Conservation (phyloP, 192 early-diverging fungal genomes). For the Coemansia sp. region DNA sequence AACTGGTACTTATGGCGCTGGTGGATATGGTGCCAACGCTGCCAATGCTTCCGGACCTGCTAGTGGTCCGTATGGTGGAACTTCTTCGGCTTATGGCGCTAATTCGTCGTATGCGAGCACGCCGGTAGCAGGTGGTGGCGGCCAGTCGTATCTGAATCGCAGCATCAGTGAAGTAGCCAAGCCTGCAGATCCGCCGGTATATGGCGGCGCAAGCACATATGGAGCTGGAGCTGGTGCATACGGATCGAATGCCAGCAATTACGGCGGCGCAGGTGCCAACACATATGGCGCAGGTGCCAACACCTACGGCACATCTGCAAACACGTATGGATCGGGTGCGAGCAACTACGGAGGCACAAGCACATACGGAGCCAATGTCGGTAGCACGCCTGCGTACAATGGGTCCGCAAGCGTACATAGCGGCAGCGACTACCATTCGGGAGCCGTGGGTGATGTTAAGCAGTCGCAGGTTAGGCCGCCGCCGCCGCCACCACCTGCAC, state of each 20-base stretch:
- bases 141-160: conserved; percentile 38
- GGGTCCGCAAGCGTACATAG: conserved; percentile 9
- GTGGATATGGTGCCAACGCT: conserved; percentile 3
- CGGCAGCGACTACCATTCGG: conserved; percentile 23
- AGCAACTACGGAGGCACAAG: conserved; percentile 14
- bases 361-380: conserved; percentile 8
- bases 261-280: neutral
- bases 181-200: conserved; percentile 3
- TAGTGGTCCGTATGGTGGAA: conserved; percentile 5
- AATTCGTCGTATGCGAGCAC: conserved; percentile 16
- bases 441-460: conserved; percentile 26
- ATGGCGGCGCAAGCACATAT: conserved; percentile 11
- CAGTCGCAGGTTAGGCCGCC: conserved; percentile 6
- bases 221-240: conserved; percentile 1
- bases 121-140: conserved; percentile 7
- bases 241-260: conserved; percentile 8
- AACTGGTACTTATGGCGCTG: neutral
- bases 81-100: conserved; percentile 29
- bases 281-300: conserved; percentile 12
- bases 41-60: neutral
- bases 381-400: conserved; percentile 7
- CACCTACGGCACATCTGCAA: conserved; percentile 9
- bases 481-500: conserved; percentile 56
- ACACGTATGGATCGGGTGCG: neutral
- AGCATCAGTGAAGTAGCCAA: conserved; percentile 17